Base-by-base conservation (phyloP, 192 early-diverging fungal genomes). In the Podila epigama region DNA sequence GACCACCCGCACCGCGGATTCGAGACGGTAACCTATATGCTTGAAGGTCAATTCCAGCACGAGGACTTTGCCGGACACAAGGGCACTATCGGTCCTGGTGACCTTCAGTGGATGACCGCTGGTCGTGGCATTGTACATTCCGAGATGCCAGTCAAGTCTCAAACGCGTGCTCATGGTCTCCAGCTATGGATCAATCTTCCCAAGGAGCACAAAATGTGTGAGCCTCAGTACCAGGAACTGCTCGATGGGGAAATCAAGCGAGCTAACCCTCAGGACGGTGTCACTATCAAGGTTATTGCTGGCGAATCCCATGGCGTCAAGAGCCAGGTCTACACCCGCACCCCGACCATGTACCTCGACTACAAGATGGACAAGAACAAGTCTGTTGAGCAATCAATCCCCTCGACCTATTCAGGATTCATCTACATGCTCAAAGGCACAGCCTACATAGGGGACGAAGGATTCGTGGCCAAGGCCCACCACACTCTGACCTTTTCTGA, bases 171-270 rank as follows among this genome's bases (percentile, higher is more conserved):
- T 16, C 55, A 66, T 50, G 68, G 67, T 20, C 65, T 91, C 12
- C 89, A 90, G 66, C 79, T 90, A 15, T 90, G 89, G 89, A 66
- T 90, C 32, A 90, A 90, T 65, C 81, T 90, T 5, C 88, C 88
- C 16, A 31, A 51, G 5, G 18, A 31, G 44, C 28, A 72, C 50
- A 89, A 89, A 60, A 84, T 87, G 81, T 58, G 81, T 31, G 58
- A 81, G 28, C 85, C 88, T n/a, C 50, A 51, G 13, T 81, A 69
- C 29, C 69, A 81, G 36, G 61, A 75, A 15, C 41, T 81, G 7
- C 39, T 62, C 12, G 58, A 31, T 35, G 32, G 35, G 6, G 60
- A 64, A 25, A 64, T 81, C n/a, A 62, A 67, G 32, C 81, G 36
- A 13, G 53, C 44, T 10, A 25, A 16, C 4, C 33, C 40, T 39